A percentile compares a stretch with the other conserved stretches of the same genome.
Conservation (phyloP, 2,329 filamentous ascomycete genomes). For the Meredithiella fracta region DNA sequence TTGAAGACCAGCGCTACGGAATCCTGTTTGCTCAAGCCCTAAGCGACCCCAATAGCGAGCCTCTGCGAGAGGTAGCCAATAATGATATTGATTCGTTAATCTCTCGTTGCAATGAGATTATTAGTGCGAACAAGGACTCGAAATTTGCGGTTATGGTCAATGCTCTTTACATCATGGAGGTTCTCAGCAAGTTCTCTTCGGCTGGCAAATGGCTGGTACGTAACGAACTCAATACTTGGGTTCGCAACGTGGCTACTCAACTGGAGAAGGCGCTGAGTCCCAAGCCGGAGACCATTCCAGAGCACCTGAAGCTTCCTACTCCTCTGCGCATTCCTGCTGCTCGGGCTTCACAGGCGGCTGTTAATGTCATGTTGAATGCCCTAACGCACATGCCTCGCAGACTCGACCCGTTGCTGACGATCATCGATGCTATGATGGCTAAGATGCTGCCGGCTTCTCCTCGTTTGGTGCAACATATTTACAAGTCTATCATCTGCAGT, state of each 20-base stretch:
- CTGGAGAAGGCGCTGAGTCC: constrained; percentile 39
- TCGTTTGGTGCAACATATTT: constrained; percentile 66
- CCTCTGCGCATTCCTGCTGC: constrained; percentile 68
- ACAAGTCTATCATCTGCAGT: constrained; percentile 65
- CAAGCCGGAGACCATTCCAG: constrained; percentile 34
- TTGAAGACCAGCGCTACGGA: constrained; percentile 76
- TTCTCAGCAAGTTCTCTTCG: constrained; percentile 51
- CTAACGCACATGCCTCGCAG: constrained; percentile 59
- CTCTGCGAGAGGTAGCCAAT: constrained; percentile 58
- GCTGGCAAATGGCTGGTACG: constrained; percentile 57
- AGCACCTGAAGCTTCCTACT: constrained; percentile 50
- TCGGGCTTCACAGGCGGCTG: constrained; percentile 48
- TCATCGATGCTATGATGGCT: constrained; percentile 70
- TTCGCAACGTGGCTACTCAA: constrained; percentile 55
- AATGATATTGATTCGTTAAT: constrained; percentile 59
- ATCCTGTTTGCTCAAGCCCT: constrained; percentile 83
- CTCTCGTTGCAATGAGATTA: constrained; percentile 45
- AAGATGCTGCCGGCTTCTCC: constrained; percentile 68
- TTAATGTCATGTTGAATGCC: constrained; percentile 72
- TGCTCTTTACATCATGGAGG: constrained; percentile 68
- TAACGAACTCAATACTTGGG: constrained; percentile 42
- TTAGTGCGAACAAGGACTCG: constrained; percentile 51
- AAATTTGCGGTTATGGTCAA: constrained; percentile 60
- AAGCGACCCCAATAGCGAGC: constrained; percentile 53
- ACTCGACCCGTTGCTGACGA: constrained; percentile 65